Evolutionary conservation across 257 asterid genomes (phyloP), one percentile per base, ranked within the genome.

Genomic region (Nicotiana paniculata): DNA sequence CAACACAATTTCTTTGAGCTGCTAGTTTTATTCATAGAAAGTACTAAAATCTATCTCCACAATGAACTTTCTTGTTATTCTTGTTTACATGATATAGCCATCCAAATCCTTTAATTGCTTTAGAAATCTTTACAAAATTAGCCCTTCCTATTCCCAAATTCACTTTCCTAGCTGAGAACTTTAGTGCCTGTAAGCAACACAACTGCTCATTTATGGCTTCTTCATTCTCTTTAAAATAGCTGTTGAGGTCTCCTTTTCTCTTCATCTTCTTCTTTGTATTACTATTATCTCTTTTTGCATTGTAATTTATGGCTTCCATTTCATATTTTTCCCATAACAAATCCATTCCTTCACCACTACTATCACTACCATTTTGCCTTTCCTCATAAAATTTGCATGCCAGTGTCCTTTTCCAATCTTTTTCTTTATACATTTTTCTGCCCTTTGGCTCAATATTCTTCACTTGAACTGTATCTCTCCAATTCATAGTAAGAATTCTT

Each of bases 51-150:
- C 88, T 87, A 83, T 91, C 93, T 43, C 91, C 93, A 85, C 85
- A 87, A 77, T 93, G 97, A 85, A 96, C 97, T 92, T 95, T 96
- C 94, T 96, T 94, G 91, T 91, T 90, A 43, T 88, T 90, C 83
- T 83, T 80, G 83, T 65, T 88, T 32, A 90, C 86, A 51, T 86
- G 85, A 69, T 90, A 94, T 88, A 96, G 46, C 99, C 98, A 96
- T 37, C 97, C 94, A 61, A 93, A 32, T 67, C 96, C 98, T 88
- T 91, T 94, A 43, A 96, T 88, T 55, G 94, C 98, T 86, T 92
- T 93, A 0, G 98, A 83, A 77, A 96, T 86, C 91, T 86, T 93
- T 9, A 87, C 89, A 46, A 96, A 88, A 83, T 91, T 92, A 51
- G 96, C 92, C 85, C 83, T 93, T 80, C 93, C 91, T 66, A 94